Evolutionary conservation across 75 land plant genomes (phyloP).

Genomic region (Adiantum capillusveneris): DNA sequence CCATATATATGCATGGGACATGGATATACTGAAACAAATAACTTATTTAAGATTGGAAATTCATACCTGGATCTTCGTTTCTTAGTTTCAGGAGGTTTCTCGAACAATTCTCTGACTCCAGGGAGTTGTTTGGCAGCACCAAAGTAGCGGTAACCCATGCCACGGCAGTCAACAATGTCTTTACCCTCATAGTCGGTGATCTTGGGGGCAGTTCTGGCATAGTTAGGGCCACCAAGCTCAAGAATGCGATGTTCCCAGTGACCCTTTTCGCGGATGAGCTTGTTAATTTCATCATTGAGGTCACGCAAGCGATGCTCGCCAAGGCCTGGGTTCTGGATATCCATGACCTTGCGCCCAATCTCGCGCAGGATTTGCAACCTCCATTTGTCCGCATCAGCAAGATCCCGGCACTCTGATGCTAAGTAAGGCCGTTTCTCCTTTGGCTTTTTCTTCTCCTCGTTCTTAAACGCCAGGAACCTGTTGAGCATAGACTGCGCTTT

Average conservation of each 20-base stretch:
- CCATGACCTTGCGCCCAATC: constrained; percentile 88
- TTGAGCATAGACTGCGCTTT: constrained; percentile 99
- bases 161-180: constrained; percentile 67
- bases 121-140: constrained; percentile 96
- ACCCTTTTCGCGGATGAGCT: no score
- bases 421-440: constrained; percentile 89
- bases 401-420: constrained; percentile 94
- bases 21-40: no score
- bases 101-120: constrained; percentile 86
- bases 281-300: constrained; percentile 94
- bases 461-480: constrained; percentile 61
- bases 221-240: constrained; percentile 63
- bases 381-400: constrained; percentile 96
- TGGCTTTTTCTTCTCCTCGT: constrained; percentile 84
- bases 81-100: constrained; percentile 71
- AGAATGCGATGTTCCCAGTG: constrained; percentile 96
- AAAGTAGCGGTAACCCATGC: constrained; percentile 86
- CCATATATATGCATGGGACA: no score
- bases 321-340: constrained; percentile 94
- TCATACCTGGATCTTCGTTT: constrained; percentile 49
- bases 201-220: not conserved
- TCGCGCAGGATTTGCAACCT: constrained; percentile 83
- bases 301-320: constrained; percentile 94
- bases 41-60: no score
- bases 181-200: constrained; percentile 78